These are phyloP conservation scores for Phytopythium oedochilum DNA, from an alignment of 352 stramenopile species.

Conservation along the genomic window DNA sequence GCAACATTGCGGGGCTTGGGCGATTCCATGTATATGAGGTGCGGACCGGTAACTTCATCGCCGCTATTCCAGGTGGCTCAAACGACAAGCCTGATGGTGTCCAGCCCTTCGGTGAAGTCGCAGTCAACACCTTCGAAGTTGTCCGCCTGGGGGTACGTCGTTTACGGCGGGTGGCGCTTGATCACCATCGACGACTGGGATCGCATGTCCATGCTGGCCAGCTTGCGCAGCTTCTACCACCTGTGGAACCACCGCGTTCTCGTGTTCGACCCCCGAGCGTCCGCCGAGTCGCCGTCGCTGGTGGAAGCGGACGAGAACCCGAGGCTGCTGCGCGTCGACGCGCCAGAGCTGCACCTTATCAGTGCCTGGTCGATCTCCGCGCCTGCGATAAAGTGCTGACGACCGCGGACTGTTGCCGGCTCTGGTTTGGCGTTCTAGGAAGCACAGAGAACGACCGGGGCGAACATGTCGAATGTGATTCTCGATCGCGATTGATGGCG, in stretches of 20 bases:
- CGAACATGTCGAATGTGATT: no score
- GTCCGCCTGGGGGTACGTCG: constrained; percentile 4
- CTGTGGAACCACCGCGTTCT: constrained; percentile 2
- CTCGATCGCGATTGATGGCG: no score
- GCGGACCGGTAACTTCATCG: not conserved
- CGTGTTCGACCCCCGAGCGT: not conserved
- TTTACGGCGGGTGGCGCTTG: not conserved
- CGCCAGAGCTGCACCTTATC: not conserved
- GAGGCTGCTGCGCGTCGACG: not conserved
- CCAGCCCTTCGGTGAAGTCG: not conserved
- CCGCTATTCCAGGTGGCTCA: no score
- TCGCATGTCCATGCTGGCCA: not conserved
- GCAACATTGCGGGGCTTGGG: constrained; percentile 23
- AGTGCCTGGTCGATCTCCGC: not conserved
- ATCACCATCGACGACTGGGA: constrained; percentile 5
- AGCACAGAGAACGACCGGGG: no score
- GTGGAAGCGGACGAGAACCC: not conserved
- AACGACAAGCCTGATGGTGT: constrained; percentile 4
- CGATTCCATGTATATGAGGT: constrained; percentile 20
- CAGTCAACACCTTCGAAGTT: constrained; percentile 8
- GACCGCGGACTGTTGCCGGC: no score
- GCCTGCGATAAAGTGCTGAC: not conserved
- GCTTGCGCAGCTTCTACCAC: not conserved
- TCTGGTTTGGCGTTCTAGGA: no score
- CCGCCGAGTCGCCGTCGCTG: not conserved